Evolutionary conservation across 768 basidiomycete genomes (phyloP).

Genomic region (Tubosaeta sp.): DNA sequence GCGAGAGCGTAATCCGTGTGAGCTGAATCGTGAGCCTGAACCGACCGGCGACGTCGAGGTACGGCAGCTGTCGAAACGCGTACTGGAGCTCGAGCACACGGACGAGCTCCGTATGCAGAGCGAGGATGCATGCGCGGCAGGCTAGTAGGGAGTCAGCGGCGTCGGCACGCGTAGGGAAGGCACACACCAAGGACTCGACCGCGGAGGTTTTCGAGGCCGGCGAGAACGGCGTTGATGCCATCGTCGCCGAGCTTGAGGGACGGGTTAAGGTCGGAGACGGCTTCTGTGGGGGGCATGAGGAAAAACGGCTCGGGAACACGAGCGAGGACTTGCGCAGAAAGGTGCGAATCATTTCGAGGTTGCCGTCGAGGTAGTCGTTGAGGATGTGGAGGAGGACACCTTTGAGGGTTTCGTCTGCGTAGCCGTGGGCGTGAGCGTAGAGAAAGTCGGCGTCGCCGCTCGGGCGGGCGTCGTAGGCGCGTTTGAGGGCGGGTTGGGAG

Average conservation of each 20-base stretch:
- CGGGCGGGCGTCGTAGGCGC: conserved; percentile 61
- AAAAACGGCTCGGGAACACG: too few relatives aligned
- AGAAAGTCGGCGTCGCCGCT: conserved; percentile 48
- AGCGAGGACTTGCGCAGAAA: conserved; percentile 54
- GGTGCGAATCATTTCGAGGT: conserved; percentile 78
- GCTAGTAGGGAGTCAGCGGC: conserved; percentile 30
- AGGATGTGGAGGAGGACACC: conserved; percentile 71
- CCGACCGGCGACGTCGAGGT: conserved; percentile 73
- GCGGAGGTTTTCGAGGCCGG: conserved; percentile 64
- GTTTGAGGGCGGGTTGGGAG: conserved; percentile 64
- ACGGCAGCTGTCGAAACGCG: conserved; percentile 68
- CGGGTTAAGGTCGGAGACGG: conserved; percentile 77
- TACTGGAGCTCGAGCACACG: conserved; percentile 80
- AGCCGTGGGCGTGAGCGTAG: conserved; percentile 44
- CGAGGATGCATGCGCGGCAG: conserved; percentile 71
- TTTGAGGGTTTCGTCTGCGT: conserved; percentile 77
- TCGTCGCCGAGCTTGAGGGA: conserved; percentile 74
- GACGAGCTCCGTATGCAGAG: conserved; percentile 68
- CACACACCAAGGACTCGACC: conserved; percentile 65
- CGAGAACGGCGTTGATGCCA: conserved; percentile 70
- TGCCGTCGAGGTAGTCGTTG: conserved; percentile 81
- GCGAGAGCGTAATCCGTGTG: conserved; percentile 67
- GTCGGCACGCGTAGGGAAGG: neutral
- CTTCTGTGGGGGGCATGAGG: conserved; percentile 41
- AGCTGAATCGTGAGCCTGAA: conserved; percentile 74